These are phyloP conservation scores for Fragaria ananassa DNA, from an alignment of 306 rosid genomes.

Conservation along the genomic window DNA sequence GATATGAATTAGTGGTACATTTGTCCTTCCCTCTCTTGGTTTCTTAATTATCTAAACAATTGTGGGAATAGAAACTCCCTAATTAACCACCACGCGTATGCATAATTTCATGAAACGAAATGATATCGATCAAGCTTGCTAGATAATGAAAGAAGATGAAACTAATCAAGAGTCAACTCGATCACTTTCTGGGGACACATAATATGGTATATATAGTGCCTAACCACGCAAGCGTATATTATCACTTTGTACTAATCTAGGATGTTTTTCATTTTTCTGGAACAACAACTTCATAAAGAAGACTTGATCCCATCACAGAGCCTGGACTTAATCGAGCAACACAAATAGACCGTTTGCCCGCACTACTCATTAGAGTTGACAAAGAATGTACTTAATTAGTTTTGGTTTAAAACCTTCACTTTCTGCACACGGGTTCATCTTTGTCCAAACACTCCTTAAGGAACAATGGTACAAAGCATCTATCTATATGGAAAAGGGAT, in stretches of 20 bases:
- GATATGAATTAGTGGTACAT: not conserved
- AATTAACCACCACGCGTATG: not conserved
- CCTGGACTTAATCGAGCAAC: not conserved
- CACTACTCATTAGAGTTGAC: not conserved
- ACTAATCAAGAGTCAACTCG: not conserved
- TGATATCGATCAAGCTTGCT: not conserved
- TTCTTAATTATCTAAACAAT: not conserved
- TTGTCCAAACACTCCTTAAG: not conserved
- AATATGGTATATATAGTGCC: not conserved
- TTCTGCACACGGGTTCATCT: not conserved
- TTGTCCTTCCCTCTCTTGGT: not conserved
- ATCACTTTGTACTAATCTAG: not conserved
- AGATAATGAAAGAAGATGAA: not conserved
- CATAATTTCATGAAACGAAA: not conserved
- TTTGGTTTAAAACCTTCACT: not conserved
- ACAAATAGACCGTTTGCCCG: not conserved
- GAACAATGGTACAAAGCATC: not conserved
- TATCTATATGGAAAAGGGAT: not conserved
- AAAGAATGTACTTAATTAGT: not conserved
- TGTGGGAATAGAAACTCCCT: not conserved
- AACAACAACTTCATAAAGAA: not conserved
- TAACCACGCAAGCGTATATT: not conserved
- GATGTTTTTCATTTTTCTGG: not conserved
- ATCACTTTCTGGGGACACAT: not conserved
- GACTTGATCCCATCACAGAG: not conserved